Percentiles rank a stretch among this genome's conserved stretches.
These are phyloP conservation scores for Hapsidospora chrysogenum DNA, from an alignment of 495 filamentous ascomycete species.

Conservation along the genomic window DNA sequence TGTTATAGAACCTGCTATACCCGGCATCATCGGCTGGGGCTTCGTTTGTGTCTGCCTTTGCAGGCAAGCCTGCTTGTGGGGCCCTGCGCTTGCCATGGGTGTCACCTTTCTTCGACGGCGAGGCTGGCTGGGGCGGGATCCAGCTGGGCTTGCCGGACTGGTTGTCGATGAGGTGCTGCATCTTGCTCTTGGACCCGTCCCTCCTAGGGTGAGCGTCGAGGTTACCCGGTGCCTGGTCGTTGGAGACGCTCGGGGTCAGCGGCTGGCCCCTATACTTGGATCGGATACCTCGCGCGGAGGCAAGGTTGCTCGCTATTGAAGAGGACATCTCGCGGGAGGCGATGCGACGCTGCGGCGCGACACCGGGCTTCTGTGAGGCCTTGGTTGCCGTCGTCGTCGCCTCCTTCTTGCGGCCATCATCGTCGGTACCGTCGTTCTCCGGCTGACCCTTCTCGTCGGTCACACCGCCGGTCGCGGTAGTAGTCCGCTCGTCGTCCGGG, in stretches of 20 bases:
- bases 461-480: constrained; percentile 13
- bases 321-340: constrained; percentile 52
- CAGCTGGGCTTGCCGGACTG: constrained; percentile 24
- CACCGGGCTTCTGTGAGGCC: constrained; percentile 24
- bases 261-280: constrained; percentile 45
- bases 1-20: constrained; percentile 80
- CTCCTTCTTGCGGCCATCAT: constrained; percentile 5
- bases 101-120: constrained; percentile 11
- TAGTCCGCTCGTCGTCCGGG: constrained; percentile 11
- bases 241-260: constrained; percentile 52
- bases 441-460: constrained; percentile 18
- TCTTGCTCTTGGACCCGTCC: constrained; percentile 18
- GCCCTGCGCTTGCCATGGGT: constrained; percentile 7
- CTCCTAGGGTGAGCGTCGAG: constrained; percentile 40
- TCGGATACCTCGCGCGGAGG: constrained; percentile 75
- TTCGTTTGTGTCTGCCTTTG: too few species aligned
- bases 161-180: constrained; percentile 20
- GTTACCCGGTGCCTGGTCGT: constrained; percentile 59
- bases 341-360: constrained; percentile 31
- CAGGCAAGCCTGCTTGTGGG: not conserved
- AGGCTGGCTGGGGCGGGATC: constrained; percentile 14
- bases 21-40: constrained; percentile 57
- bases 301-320: constrained; percentile 82
- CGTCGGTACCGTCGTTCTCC: constrained; percentile 8
- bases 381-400: constrained; percentile 9